Evolutionary conservation across 805 yeast species (phyloP).

Genomic region (Monosporozyma aerobia): DNA sequence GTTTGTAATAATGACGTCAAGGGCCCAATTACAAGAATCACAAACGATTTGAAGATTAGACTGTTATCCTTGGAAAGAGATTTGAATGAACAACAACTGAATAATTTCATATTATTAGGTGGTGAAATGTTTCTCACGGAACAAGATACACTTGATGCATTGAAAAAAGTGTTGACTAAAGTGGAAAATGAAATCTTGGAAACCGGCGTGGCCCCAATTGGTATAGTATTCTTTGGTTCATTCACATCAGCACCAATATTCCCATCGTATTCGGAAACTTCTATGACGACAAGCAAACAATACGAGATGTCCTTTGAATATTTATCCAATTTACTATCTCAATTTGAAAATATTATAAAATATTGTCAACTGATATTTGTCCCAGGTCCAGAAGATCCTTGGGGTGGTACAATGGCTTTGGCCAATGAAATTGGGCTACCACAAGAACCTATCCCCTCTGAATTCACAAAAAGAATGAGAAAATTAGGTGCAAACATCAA

Average conservation of each 20-base stretch:
- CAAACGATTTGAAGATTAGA: conserved; percentile 46
- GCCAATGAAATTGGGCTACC: conserved; percentile 40
- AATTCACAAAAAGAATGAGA: conserved; percentile 60
- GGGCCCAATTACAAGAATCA: conserved; percentile 45
- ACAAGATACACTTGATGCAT: conserved; percentile 46
- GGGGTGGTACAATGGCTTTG: conserved; percentile 39
- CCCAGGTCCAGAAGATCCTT: conserved; percentile 91
- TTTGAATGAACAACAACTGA: conserved; percentile 40
- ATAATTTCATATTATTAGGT: conserved; percentile 55
- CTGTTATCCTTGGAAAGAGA: conserved; percentile 49
- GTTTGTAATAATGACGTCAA: conserved; percentile 29
- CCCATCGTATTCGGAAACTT: conserved; percentile 43
- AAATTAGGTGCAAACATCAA: conserved; percentile 45
- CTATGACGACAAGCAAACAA: conserved; percentile 40
- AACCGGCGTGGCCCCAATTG: conserved; percentile 51
- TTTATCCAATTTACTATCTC: conserved; percentile 55
- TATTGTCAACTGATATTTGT: conserved; percentile 55
- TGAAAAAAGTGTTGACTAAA: conserved; percentile 50
- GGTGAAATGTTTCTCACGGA: conserved; percentile 63
- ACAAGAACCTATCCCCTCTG: conserved; percentile 55
- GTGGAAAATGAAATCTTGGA: conserved; percentile 20
- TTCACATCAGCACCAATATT: conserved; percentile 60
- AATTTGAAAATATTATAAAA: conserved; percentile 30
- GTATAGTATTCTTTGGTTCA: conserved; percentile 75
- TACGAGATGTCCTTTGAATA: conserved; percentile 67